Base-by-base conservation (phyloP, 2,329 filamentous ascomycete species). In the Ascochyta fabae region DNA sequence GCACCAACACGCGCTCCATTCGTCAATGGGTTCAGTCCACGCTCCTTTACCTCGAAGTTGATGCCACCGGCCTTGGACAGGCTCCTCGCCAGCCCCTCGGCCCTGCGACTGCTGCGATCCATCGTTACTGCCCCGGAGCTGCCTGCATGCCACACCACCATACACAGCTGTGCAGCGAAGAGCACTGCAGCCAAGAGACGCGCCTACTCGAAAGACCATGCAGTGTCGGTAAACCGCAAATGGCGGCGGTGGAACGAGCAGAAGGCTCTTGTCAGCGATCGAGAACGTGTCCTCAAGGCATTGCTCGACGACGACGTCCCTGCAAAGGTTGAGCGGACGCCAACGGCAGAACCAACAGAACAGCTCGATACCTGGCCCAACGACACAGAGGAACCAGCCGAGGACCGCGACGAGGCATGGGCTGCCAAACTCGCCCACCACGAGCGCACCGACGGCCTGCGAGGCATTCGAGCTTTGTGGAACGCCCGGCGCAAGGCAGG, bases 381-480 rank as follows among this genome's bases (percentile, higher is more conserved):
- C n/a, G 22, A 33, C 26, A 26, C 13, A 15, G 22, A 36, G n/a
- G 33, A 52, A 22, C 13, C 27, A 10, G 9, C 12, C 6, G 42
- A 48, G 27, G 33, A 38, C 12, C 8, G 44, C 43, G 57, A 75
- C 33, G 55, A 62, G 12, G 51, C 76, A 24, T 83, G 80, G 79
- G 69, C 74, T 1, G 64, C 73, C 38, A 64, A 78, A 10, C 64
- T 83, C 16, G 71, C 77, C 23, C 76, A 75, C 38, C 67, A 75
- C 43, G 71, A 78, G 41, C 71, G 80, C 39, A 54, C 77, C 15
- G 64, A 80, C 59, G 79, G 80, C 0, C 43, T 62, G 19, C 49
- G 65, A 19, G 82, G 81, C 10, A 71, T 80, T 5, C 42, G 62
- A n/a, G 69, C 73, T 6, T 72, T 82, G 5, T 84, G 80, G 79